Conservation (phyloP, 257 asterid species). For the Scutellaria baicalensis region DNA sequence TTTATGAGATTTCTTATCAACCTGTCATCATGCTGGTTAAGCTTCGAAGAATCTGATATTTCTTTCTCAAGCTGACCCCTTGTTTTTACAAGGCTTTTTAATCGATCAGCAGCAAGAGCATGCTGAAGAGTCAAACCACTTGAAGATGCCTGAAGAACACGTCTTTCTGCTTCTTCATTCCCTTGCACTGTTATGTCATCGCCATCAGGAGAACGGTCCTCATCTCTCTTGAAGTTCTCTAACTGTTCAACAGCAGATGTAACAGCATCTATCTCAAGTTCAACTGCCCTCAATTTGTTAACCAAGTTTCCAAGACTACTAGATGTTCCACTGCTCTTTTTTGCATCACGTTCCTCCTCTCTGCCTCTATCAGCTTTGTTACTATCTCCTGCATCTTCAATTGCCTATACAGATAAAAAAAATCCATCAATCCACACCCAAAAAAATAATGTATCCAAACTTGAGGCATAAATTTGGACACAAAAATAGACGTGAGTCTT, state of each 20-base stretch:
- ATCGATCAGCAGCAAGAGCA: conserved; percentile 85
- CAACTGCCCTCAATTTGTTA: conserved; percentile 66
- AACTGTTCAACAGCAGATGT: conserved; percentile 61
- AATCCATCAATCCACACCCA: conserved; percentile 3
- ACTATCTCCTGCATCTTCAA: conserved; percentile 32
- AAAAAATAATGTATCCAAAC: neutral
- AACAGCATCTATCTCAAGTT: conserved; percentile 82
- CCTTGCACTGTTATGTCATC: conserved; percentile 30
- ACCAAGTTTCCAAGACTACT: conserved; percentile 36
- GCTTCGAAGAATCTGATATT: conserved; percentile 42
- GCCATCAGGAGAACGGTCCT: conserved; percentile 27
- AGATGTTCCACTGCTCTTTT: conserved; percentile 31
- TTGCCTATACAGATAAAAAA: conserved; percentile 43
- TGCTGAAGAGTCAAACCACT: conserved; percentile 72
- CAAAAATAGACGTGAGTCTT: neutral
- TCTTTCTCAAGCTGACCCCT: conserved; percentile 73
- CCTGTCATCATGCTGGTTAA: conserved; percentile 25
- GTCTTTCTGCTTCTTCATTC: conserved; percentile 31
- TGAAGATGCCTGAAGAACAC: conserved; percentile 35
- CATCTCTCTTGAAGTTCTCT: conserved; percentile 43
- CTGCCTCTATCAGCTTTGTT: conserved; percentile 34
- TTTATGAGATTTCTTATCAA: conserved; percentile 47
- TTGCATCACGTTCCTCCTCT: conserved; percentile 37
- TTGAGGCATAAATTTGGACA: neutral
- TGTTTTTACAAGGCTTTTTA: conserved; percentile 62